Percentiles rank a stretch among this genome's conserved stretches.
These are phyloP conservation scores for Pseudocercospora macadamiae DNA, from an alignment of 2,329 filamentous ascomycete species.

Conservation along the genomic window DNA sequence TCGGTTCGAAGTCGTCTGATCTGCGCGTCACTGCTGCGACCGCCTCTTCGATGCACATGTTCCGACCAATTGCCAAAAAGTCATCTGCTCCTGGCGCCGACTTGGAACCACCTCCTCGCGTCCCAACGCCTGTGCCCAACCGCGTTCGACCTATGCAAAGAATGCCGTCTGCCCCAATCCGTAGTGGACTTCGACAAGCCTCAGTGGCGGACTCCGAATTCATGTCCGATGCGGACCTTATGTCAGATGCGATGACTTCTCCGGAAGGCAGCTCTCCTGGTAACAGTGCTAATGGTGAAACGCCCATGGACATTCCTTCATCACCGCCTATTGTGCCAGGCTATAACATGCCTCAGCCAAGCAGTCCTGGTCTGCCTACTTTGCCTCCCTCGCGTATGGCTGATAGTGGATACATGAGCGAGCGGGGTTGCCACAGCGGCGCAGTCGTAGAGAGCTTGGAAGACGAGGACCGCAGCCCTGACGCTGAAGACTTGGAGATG, in stretches of 20 bases:
- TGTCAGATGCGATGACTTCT: conserved; percentile 50
- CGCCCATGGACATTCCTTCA: conserved; percentile 81
- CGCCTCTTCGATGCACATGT: conserved; percentile 80
- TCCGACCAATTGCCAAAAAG: conserved; percentile 68
- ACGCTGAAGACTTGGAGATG: conserved; percentile 42
- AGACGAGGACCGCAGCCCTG: conserved; percentile 46
- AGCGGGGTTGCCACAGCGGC: conserved; percentile 52
- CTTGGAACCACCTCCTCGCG: conserved; percentile 72
- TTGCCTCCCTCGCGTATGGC: conserved; percentile 41
- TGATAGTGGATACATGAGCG: conserved; percentile 81
- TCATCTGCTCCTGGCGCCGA: conserved; percentile 56
- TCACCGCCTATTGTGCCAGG: conserved; percentile 81
- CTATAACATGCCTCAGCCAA: conserved; percentile 54
- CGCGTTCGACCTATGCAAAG: conserved; percentile 42
- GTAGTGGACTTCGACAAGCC: conserved; percentile 36
- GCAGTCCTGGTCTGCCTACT: conserved; percentile 72
- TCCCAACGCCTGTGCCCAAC: conserved; percentile 73
- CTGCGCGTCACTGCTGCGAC: conserved; percentile 89
- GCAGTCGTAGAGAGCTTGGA: conserved; percentile 71
- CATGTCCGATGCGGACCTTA: conserved; percentile 36
- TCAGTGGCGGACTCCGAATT: conserved; percentile 36
- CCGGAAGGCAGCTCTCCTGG: conserved; percentile 54
- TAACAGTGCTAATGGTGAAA: conserved; percentile 52
- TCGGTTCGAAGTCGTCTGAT: conserved; percentile 69
- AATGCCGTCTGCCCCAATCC: conserved; percentile 32